phyloP scores from a whole-genome alignment of 345 rosid species.

The Acer yangbiense region DNA sequence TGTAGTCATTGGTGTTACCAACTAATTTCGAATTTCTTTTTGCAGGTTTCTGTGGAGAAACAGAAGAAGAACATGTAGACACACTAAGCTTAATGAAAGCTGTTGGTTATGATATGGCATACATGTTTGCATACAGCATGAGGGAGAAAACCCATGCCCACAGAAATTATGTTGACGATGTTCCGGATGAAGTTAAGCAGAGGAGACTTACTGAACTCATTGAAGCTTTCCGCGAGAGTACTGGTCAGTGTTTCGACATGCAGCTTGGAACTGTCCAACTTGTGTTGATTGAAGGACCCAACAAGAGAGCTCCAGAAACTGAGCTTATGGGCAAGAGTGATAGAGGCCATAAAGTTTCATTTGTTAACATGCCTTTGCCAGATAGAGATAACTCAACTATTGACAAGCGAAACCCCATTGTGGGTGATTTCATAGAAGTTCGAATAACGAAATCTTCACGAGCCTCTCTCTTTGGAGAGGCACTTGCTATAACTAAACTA shows the following conservation, averaged over 20 bases:
- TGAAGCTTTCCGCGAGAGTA: constrained; percentile 73
- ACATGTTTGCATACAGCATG: constrained; percentile 98
- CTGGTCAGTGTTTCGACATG: constrained; percentile 71
- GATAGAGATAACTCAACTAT: constrained; percentile 30
- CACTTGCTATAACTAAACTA: constrained; percentile 71
- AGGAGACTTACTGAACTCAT: constrained; percentile 86
- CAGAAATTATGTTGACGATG: constrained; percentile 68
- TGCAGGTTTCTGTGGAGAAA: constrained; percentile 92
- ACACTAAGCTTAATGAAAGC: constrained; percentile 67
- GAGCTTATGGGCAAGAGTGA: constrained; percentile 90
- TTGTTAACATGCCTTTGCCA: constrained; percentile 46
- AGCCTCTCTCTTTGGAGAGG: constrained; percentile 78
- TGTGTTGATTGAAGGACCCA: constrained; percentile 87
- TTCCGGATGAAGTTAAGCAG: constrained; percentile 83
- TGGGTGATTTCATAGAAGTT: constrained; percentile 86
- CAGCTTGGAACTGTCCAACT: constrained; percentile 75
- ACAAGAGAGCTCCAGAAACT: constrained; percentile 83
- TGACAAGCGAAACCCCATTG: constrained; percentile 48
- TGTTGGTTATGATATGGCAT: constrained; percentile 94
- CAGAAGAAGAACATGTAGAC: constrained; percentile 84
- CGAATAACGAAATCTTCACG: constrained; percentile 60
- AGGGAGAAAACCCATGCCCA: constrained; percentile 93
- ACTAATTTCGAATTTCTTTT: constrained; percentile 1
- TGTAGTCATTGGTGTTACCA: constrained; percentile 6
- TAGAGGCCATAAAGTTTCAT: constrained; percentile 78